These are phyloP conservation scores for Endogone sp. DNA, from an alignment of 192 early-diverging fungal species.

Conservation along the genomic window DNA sequence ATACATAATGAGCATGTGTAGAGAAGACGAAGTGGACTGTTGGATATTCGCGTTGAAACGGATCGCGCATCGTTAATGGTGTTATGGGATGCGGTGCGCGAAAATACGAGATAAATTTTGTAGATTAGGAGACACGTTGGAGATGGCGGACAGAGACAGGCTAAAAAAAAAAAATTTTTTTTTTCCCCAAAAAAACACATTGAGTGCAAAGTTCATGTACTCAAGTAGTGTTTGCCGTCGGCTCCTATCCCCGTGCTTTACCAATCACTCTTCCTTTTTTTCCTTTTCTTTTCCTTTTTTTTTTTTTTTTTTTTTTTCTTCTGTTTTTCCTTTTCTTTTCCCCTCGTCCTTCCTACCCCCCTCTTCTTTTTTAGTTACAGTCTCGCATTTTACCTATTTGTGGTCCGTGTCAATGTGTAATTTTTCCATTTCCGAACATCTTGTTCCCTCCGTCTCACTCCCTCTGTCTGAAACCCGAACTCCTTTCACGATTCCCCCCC, in stretches of 20 bases:
- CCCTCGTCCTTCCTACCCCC: neutral
- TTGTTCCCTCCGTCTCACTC: neutral
- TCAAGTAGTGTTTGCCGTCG: neutral
- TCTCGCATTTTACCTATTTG: neutral
- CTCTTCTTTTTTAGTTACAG: neutral
- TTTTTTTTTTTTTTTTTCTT: neutral
- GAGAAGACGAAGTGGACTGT: neutral
- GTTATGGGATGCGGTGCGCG: no score
- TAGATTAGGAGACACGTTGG: no score
- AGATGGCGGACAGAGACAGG: no score
- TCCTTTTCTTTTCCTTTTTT: conserved; percentile 1
- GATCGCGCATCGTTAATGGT: no score
- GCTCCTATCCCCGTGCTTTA: neutral
- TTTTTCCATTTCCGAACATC: neutral
- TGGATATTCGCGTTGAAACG: no score
- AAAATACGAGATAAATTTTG: no score
- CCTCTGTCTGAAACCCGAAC: no score
- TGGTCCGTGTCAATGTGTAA: neutral
- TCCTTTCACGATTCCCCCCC: no score
- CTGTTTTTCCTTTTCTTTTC: conserved; percentile 9
- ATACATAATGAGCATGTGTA: neutral
- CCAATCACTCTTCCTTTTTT: neutral
- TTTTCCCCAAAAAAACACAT: no score
- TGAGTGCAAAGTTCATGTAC: neutral
- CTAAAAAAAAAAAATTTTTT: no score